Conservation (phyloP, 306 rosid genomes). For the Boehmeria nivea region DNA sequence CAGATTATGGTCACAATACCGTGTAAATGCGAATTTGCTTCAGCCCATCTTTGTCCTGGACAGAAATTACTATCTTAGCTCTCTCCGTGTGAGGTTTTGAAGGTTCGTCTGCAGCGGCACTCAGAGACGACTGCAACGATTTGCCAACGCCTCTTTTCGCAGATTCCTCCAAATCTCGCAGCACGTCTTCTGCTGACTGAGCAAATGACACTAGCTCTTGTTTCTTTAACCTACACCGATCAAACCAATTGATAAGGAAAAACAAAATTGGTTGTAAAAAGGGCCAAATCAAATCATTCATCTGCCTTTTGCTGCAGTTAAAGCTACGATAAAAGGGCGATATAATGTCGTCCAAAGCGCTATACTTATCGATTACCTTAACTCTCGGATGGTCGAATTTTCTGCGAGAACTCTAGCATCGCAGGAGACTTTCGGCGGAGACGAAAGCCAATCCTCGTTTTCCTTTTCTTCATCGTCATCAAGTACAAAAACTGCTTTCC, state of each 20-base stretch:
- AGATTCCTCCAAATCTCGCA: conserved; percentile 54
- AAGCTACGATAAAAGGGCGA: background rate
- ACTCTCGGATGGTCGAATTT: conserved; percentile 59
- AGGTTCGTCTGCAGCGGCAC: conserved; percentile 29
- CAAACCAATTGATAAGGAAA: conserved; percentile 9
- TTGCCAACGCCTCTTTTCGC: conserved; percentile 29
- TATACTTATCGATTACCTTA: conserved; percentile 43
- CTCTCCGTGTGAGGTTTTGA: conserved; percentile 45
- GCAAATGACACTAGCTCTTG: conserved; percentile 64
- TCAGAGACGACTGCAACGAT: conserved; percentile 29
- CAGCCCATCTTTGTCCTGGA: conserved; percentile 62
- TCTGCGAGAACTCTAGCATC: conserved; percentile 27
- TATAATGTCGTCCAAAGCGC: background rate
- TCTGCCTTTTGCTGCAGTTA: background rate
- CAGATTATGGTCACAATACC: conserved; percentile 32
- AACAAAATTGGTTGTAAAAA: background rate
- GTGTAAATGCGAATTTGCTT: conserved; percentile 67
- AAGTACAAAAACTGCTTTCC: conserved; percentile 20
- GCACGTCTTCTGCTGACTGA: conserved; percentile 51
- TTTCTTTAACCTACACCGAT: conserved; percentile 54
- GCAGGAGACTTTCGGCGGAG: conserved; percentile 66
- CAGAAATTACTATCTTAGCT: conserved; percentile 59
- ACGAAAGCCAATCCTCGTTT: conserved; percentile 85
- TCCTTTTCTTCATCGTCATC: conserved; percentile 60
- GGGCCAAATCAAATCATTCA: background rate